These are phyloP conservation scores for Orbilia brochopaga DNA, from an alignment of 2,329 filamentous ascomycete genomes.

Conservation along the genomic window DNA sequence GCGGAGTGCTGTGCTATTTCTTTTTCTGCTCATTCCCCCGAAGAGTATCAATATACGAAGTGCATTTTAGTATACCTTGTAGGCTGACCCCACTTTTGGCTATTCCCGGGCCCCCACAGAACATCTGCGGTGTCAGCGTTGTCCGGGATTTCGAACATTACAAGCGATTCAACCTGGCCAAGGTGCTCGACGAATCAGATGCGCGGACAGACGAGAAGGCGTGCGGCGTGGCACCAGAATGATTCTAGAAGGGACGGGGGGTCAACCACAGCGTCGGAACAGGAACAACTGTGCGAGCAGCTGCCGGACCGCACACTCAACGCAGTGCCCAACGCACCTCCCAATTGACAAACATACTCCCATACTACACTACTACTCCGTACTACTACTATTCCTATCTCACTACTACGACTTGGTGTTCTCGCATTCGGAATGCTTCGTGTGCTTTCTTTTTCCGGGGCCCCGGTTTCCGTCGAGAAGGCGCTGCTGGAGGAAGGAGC, in stretches of 20 bases:
- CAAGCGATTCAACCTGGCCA: constrained; percentile 75
- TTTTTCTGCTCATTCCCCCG: constrained; percentile 26
- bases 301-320: too few species aligned
- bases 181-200: constrained; percentile 60
- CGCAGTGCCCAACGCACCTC: too few species aligned
- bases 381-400: too few species aligned
- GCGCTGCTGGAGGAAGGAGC: constrained; percentile 25
- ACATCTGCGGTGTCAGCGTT: constrained; percentile 78
- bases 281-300: constrained; percentile 40
- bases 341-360: too few species aligned
- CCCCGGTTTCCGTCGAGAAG: constrained; percentile 13
- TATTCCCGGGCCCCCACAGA: constrained; percentile 61
- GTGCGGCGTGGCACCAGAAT: constrained; percentile 50
- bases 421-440: not conserved
- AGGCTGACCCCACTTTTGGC: constrained; percentile 29
- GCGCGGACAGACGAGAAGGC: constrained; percentile 54
- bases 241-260: constrained; percentile 47
- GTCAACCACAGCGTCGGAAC: constrained; percentile 50
- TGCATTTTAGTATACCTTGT: too few species aligned
- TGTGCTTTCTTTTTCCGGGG: not conserved
- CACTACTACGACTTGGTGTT: constrained; percentile 19
- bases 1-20: not conserved
- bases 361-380: too few species aligned
- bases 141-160: constrained; percentile 76
- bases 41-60: too few species aligned